Percentiles rank a stretch among this genome's conserved stretches.
phyloP scores from a whole-genome alignment of 2,329 filamentous ascomycete genomes.

The Paraconiothyrium brasiliense region DNA sequence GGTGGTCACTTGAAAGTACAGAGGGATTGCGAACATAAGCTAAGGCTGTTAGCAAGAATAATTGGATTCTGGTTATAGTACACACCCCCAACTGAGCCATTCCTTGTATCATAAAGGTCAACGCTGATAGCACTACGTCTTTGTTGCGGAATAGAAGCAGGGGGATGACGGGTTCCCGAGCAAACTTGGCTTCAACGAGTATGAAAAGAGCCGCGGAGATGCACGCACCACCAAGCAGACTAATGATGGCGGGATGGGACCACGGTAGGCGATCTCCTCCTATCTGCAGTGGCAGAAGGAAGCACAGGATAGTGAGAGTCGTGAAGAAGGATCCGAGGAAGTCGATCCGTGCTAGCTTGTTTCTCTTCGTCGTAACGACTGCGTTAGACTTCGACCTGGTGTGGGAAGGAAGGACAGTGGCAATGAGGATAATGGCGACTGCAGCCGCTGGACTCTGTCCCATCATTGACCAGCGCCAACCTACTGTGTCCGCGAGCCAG shows the following conservation, averaged over 20 bases:
- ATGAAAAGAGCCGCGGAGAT: slow-evolving; percentile 38
- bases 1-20: slow-evolving; percentile 73
- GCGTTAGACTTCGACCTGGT: slow-evolving; percentile 1
- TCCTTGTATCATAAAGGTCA: slow-evolving; percentile 63
- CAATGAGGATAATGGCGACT: slow-evolving; percentile 50
- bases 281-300: slow-evolving; percentile 60
- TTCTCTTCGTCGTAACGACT: not conserved
- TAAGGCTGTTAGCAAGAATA: slow-evolving; percentile 21
- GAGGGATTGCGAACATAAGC: slow-evolving; percentile 70
- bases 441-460: slow-evolving; percentile 1
- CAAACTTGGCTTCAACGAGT: slow-evolving; percentile 53
- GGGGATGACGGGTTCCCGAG: slow-evolving; percentile 67
- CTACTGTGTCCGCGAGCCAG: slow-evolving; percentile 68
- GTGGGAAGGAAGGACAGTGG: slow-evolving; percentile 32
- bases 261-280: slow-evolving; percentile 56
- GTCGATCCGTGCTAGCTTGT: slow-evolving; percentile 63
- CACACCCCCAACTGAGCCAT: slow-evolving; percentile 67
- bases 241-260: slow-evolving; percentile 46
- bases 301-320: slow-evolving; percentile 53
- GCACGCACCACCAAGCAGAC: slow-evolving; percentile 43
- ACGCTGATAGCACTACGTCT: slow-evolving; percentile 64
- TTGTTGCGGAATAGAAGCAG: slow-evolving; percentile 62
- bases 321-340: slow-evolving; percentile 64
- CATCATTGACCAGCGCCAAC: slow-evolving; percentile 68
- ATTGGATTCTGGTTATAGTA: not conserved